Evolutionary conservation across 495 filamentous ascomycete genomes (phyloP).

Genomic region (Hypoxylon perforatum): DNA sequence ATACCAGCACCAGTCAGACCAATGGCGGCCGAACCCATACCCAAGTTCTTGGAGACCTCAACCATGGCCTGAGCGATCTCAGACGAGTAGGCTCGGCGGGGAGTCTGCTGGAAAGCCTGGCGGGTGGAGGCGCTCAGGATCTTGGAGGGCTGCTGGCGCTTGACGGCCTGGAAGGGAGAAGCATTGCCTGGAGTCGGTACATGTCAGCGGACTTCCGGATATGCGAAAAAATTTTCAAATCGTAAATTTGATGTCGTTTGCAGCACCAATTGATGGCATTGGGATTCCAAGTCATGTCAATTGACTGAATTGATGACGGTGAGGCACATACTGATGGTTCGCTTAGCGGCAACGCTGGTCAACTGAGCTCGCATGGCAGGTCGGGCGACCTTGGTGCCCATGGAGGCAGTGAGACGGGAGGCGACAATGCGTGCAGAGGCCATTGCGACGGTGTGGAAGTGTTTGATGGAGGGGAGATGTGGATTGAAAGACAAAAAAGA

Average conservation of each 20-base stretch:
- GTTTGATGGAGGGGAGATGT: constrained; percentile 53
- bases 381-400: constrained; percentile 78
- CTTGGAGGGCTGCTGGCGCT: constrained; percentile 73
- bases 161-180: constrained; percentile 69
- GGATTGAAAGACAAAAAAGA: constrained; percentile 49
- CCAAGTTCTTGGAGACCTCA: constrained; percentile 86
- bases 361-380: constrained; percentile 71
- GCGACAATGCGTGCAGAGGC: constrained; percentile 77
- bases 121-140: constrained; percentile 73
- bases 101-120: constrained; percentile 70
- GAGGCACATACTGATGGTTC: constrained; percentile 69
- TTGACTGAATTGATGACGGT: constrained; percentile 20
- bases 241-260: constrained; percentile 7
- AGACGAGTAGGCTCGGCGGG: constrained; percentile 78
- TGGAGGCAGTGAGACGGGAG: constrained; percentile 73
- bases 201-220: constrained; percentile 42
- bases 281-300: constrained; percentile 13
- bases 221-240: constrained; percentile 23
- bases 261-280: constrained; percentile 20
- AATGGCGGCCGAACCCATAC: constrained; percentile 87
- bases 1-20: constrained; percentile 92
- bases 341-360: constrained; percentile 70
- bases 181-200: constrained; percentile 50
- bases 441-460: constrained; percentile 70
- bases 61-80: constrained; percentile 87